A percentile compares a stretch with the other conserved stretches of the same genome.
phyloP scores from a whole-genome alignment of 176 grass and related monocot genomes.

The Saccharum spontaneum region DNA sequence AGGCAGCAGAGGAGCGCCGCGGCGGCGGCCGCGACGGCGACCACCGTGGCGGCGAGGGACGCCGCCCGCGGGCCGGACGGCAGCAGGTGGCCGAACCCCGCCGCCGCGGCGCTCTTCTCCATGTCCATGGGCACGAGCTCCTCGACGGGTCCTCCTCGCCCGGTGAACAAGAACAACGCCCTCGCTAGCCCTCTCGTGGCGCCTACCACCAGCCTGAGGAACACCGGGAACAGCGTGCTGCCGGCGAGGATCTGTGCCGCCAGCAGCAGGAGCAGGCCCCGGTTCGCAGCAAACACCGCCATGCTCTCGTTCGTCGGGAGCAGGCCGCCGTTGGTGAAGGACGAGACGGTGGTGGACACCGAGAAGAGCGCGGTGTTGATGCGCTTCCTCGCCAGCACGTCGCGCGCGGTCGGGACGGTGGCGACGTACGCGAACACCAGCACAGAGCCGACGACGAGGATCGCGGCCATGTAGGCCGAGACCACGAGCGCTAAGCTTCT shows the following conservation, averaged over 20 bases:
- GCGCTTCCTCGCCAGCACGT: slow-evolving; percentile 52
- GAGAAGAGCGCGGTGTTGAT: slow-evolving; percentile 54
- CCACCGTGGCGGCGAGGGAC: slow-evolving; percentile 35
- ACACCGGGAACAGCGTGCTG: slow-evolving; percentile 54
- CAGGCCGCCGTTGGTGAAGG: slow-evolving; percentile 76
- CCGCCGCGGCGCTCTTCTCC: slow-evolving; percentile 23
- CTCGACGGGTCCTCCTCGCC: neutral
- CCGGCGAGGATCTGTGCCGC: slow-evolving; percentile 64
- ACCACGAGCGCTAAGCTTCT: slow-evolving; percentile 41
- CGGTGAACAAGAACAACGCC: neutral
- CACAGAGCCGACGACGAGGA: slow-evolving; percentile 40
- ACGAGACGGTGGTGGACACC: slow-evolving; percentile 47
- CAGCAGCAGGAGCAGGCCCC: slow-evolving; percentile 56
- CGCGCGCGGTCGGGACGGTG: slow-evolving; percentile 49
- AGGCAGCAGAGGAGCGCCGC: slow-evolving; percentile 45
- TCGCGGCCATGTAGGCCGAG: slow-evolving; percentile 32
- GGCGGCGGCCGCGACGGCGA: slow-evolving; percentile 1
- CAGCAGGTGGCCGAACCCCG: slow-evolving; percentile 36
- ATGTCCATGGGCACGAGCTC: slow-evolving; percentile 30
- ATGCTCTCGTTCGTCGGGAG: slow-evolving; percentile 81
- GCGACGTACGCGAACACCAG: slow-evolving; percentile 49
- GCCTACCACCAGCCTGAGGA: slow-evolving; percentile 50
- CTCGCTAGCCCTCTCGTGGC: neutral
- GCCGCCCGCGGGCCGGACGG: slow-evolving; percentile 1
- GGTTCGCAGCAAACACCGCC: slow-evolving; percentile 57